Evolutionary conservation across 768 basidiomycete genomes (phyloP).

Genomic region (Asterophora parasitica): DNA sequence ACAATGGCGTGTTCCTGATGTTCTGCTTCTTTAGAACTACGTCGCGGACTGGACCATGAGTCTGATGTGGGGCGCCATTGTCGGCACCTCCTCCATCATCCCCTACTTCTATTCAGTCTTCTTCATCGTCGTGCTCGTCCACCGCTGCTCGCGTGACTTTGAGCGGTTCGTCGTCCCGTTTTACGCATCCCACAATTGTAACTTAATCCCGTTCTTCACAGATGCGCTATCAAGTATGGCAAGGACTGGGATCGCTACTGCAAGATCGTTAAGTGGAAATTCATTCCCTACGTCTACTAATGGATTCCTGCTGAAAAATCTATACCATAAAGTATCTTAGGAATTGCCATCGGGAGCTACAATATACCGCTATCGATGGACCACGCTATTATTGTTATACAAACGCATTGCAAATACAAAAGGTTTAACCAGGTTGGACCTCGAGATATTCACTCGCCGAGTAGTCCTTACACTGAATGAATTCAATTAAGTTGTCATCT

Average conservation of each 20-base stretch:
- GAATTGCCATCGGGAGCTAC: not conserved
- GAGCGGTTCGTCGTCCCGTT: slow-evolving; percentile 57
- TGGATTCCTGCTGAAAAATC: not conserved
- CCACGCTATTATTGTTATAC: no score
- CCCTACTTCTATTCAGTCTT: slow-evolving; percentile 97
- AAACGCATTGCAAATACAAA: no score
- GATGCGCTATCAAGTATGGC: slow-evolving; percentile 86
- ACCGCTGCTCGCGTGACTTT: slow-evolving; percentile 91
- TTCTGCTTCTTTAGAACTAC: slow-evolving; percentile 60
- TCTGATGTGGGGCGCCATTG: slow-evolving; percentile 78
- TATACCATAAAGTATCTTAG: slow-evolving; percentile 10
- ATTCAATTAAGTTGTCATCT: no score
- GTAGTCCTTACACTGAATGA: no score
- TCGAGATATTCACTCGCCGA: no score
- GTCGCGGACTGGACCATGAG: slow-evolving; percentile 89
- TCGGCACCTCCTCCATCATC: slow-evolving; percentile 74
- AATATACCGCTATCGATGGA: not conserved
- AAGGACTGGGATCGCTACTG: slow-evolving; percentile 95
- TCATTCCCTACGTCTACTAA: slow-evolving; percentile 84
- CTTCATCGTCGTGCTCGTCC: slow-evolving; percentile 90
- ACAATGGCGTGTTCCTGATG: not conserved
- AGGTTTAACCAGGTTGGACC: no score
- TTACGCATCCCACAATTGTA: not conserved
- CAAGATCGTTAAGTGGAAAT: slow-evolving; percentile 82
- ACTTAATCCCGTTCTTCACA: slow-evolving; percentile 16